Evolutionary conservation across 1,284 basidiomycete species (phyloP).

Genomic region (Leccinum pachyderme): DNA sequence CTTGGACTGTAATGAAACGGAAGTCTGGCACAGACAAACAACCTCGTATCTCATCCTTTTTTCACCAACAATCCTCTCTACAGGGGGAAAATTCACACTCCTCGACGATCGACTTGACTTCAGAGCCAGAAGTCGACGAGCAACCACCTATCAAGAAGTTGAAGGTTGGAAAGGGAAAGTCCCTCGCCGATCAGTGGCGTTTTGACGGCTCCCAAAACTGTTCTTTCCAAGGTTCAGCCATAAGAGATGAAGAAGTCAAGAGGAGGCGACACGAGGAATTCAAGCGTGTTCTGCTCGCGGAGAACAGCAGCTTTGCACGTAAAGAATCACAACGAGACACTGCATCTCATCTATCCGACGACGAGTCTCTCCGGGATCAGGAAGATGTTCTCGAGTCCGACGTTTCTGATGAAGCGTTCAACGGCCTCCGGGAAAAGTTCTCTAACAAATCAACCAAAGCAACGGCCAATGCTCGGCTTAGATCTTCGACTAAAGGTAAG

Average conservation of each 20-base stretch:
- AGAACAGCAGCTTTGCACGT: constrained; percentile 38
- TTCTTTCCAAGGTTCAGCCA: constrained; percentile 11
- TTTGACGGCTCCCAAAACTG: constrained; percentile 31
- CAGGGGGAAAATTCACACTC: constrained; percentile 29
- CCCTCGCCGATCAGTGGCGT: constrained; percentile 36
- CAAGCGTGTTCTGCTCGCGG: constrained; percentile 52
- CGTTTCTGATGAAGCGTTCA: constrained; percentile 49
- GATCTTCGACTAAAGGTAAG: constrained; percentile 28
- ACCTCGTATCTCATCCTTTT: constrained; percentile 56
- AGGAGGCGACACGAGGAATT: constrained; percentile 48
- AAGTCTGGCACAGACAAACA: constrained; percentile 32
- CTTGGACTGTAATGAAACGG: constrained; percentile 21
- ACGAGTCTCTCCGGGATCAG: constrained; percentile 25
- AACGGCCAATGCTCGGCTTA: constrained; percentile 30
- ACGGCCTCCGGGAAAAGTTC: constrained; percentile 48
- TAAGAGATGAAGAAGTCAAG: constrained; percentile 17
- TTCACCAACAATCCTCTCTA: constrained; percentile 36
- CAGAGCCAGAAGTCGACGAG: constrained; percentile 36
- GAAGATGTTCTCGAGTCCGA: constrained; percentile 34
- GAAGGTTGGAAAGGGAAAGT: constrained; percentile 16
- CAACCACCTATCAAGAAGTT: constrained; percentile 40
- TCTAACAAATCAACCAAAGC: constrained; percentile 37
- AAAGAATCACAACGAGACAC: constrained; percentile 6
- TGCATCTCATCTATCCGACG: constrained; percentile 13
- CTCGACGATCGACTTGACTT: constrained; percentile 56